phyloP scores from a whole-genome alignment of 371 early-diverging fungal species.

The Zancudomyces culisetae region DNA sequence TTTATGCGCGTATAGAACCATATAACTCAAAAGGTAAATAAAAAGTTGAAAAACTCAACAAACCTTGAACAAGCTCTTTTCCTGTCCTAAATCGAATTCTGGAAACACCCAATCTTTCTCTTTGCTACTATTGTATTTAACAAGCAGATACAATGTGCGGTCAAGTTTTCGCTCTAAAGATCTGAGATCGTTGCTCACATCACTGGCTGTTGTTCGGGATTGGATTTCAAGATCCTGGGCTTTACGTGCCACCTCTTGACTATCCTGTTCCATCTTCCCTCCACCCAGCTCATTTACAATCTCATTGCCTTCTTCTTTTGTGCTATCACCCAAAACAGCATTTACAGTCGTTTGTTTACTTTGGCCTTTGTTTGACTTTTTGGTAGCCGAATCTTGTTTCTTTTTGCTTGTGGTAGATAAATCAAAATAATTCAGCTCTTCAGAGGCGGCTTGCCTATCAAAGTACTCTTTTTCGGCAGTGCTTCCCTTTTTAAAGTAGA shows the following conservation, averaged over 20 bases:
- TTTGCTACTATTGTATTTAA: conserved; percentile 30
- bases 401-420: too few relatives aligned
- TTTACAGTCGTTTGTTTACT: conserved; percentile 18
- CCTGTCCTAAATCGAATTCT: conserved; percentile 35
- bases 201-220: conserved; percentile 42
- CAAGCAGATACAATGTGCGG: conserved; percentile 49
- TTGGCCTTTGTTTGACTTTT: conserved; percentile 23
- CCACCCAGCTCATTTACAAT: conserved; percentile 4
- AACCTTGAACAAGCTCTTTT: conserved; percentile 34
- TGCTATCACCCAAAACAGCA: conserved; percentile 11
- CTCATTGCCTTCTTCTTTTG: conserved; percentile 1
- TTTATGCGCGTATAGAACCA: too few relatives aligned
- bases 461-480: conserved; percentile 58
- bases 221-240: conserved; percentile 28
- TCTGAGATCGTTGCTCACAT: conserved; percentile 37
- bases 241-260: neutral
- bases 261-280: neutral
- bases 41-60: neutral
- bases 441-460: conserved; percentile 39
- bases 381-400: too few relatives aligned
- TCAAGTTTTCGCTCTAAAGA: conserved; percentile 58
- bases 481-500: conserved; percentile 80
- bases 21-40: too few relatives aligned
- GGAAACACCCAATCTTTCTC: conserved; percentile 53
- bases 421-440: conserved; percentile 23